Evolutionary conservation across 192 early-diverging fungal species (phyloP).

Genomic region (Entomortierella chlamydospora): DNA sequence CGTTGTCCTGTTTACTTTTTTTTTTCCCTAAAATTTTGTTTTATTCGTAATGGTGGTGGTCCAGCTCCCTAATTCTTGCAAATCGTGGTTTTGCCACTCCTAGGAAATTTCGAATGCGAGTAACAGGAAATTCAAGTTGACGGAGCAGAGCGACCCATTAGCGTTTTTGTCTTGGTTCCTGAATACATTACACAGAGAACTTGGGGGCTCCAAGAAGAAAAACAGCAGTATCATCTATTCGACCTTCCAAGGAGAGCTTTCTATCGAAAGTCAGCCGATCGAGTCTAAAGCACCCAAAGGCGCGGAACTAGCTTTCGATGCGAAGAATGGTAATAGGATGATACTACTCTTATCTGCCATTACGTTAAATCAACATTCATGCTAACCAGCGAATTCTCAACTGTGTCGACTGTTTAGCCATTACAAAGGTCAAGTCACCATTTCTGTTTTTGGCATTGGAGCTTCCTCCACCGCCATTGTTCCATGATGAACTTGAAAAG

Average conservation of each 20-base stretch:
- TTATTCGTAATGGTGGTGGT: too few relatives aligned
- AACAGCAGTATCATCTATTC: conserved; percentile 83
- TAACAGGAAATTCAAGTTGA: conserved; percentile 81
- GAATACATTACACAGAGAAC: conserved; percentile 87
- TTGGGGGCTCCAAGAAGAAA: conserved; percentile 83
- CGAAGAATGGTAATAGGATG: conserved; percentile 55
- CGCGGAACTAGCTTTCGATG: conserved; percentile 49
- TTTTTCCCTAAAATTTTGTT: neutral
- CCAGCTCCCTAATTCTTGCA: too few relatives aligned
- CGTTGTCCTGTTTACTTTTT: neutral
- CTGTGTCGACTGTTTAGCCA: conserved; percentile 52
- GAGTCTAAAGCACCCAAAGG: conserved; percentile 55
- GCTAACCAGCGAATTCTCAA: neutral
- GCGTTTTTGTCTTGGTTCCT: conserved; percentile 94
- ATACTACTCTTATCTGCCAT: neutral
- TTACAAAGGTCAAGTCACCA: conserved; percentile 67
- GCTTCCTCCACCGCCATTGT: conserved; percentile 90
- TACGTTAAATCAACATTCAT: neutral
- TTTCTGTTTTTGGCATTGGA: conserved; percentile 93
- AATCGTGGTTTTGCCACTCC: neutral
- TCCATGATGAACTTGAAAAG: conserved; percentile 84
- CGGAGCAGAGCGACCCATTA: conserved; percentile 84
- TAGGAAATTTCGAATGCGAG: conserved; percentile 87
- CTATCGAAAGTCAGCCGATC: conserved; percentile 76
- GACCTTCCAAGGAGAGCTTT: conserved; percentile 89